Conservation (phyloP, 768 basidiomycete species). For the Serendipita sp. region DNA sequence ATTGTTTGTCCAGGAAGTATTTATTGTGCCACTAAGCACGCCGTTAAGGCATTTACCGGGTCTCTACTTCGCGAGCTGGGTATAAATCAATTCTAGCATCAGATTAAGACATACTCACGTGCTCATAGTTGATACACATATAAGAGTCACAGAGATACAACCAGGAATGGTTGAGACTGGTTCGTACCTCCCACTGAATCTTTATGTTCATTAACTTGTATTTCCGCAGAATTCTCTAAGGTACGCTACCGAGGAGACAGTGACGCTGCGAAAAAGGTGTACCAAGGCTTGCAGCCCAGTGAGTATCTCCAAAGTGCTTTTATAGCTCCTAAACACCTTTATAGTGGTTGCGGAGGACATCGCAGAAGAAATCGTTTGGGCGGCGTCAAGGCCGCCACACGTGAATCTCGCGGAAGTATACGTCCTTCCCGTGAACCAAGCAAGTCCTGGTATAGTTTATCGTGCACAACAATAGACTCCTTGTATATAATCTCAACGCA, state of each 20-base stretch:
- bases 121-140: conserved; percentile 57
- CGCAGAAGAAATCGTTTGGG: conserved; percentile 97
- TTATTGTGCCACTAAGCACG: conserved; percentile 18
- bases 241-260: conserved; percentile 80
- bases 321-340: background rate
- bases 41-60: conserved; percentile 70
- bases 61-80: conserved; percentile 62
- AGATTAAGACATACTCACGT: background rate
- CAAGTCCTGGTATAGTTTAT: conserved; percentile 13
- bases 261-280: conserved; percentile 70
- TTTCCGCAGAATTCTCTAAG: conserved; percentile 59
- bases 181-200: background rate
- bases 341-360: conserved; percentile 72
- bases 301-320: conserved; percentile 19
- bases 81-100: background rate
- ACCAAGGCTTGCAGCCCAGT: conserved; percentile 78
- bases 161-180: conserved; percentile 80
- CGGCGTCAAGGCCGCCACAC: conserved; percentile 77
- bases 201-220: background rate
- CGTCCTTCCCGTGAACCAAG: conserved; percentile 24
- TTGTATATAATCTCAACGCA: background rate
- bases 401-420: conserved; percentile 73
- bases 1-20: background rate
- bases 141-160: conserved; percentile 88
- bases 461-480: background rate